Evolutionary conservation across 2,329 filamentous ascomycete species (phyloP).

Genomic region (Fusarium agapanthi): DNA sequence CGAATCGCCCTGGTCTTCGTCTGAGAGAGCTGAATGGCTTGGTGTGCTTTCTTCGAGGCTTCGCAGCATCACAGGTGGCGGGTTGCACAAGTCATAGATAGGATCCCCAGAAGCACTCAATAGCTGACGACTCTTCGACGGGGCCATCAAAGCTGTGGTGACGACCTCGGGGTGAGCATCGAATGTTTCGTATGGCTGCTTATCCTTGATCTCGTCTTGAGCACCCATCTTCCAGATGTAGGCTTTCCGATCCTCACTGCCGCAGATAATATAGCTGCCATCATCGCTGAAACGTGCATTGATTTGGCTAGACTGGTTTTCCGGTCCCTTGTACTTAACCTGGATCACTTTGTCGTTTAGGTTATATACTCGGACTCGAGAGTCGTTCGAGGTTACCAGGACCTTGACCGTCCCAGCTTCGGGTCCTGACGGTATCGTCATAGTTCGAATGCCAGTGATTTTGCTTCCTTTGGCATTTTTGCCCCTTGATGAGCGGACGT

Average conservation of each 20-base stretch:
- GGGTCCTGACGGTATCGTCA: slow-evolving; percentile 58
- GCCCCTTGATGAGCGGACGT: slow-evolving; percentile 90
- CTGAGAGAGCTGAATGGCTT: slow-evolving; percentile 53
- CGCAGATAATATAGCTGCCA: slow-evolving; percentile 85
- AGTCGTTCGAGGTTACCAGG: slow-evolving; percentile 94
- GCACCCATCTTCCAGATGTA: slow-evolving; percentile 80
- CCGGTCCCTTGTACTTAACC: slow-evolving; percentile 89
- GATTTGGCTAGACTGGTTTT: slow-evolving; percentile 91
- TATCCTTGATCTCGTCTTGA: slow-evolving; percentile 75
- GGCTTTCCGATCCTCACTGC: slow-evolving; percentile 88
- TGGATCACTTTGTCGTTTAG: slow-evolving; percentile 85
- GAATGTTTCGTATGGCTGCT: slow-evolving; percentile 86
- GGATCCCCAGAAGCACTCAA: slow-evolving; percentile 87
- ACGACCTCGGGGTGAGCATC: slow-evolving; percentile 90
- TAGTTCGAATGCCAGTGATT: slow-evolving; percentile 91
- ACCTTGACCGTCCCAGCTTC: slow-evolving; percentile 77
- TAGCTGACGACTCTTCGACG: slow-evolving; percentile 77
- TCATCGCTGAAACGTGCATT: slow-evolving; percentile 89
- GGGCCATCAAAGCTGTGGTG: slow-evolving; percentile 88
- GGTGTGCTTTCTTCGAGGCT: slow-evolving; percentile 71
- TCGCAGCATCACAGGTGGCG: slow-evolving; percentile 84
- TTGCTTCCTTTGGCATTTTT: slow-evolving; percentile 97
- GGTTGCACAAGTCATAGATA: slow-evolving; percentile 96
- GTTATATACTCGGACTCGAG: slow-evolving; percentile 88
- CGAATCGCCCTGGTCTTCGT: slow-evolving; percentile 48